A percentile compares a stretch with the other conserved stretches of the same genome.
Conservation (phyloP, 305 asterid species). For the Fraxinus dipetala region DNA sequence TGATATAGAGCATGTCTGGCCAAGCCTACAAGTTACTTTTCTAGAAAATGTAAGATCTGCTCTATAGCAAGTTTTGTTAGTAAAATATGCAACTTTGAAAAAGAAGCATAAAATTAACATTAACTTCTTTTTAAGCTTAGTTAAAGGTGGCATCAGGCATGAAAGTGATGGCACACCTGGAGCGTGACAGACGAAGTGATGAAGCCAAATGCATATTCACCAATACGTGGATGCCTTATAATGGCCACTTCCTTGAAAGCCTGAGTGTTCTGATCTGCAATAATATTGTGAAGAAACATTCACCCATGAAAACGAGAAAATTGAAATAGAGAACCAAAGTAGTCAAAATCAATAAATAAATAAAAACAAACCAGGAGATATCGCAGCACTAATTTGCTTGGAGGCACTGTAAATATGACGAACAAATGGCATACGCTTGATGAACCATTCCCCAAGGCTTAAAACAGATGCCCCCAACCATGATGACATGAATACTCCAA, state of each 20-base stretch:
- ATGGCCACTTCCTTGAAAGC: constrained; percentile 21
- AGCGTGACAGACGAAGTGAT: not conserved
- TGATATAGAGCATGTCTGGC: not conserved
- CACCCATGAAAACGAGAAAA: not conserved
- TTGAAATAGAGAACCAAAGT: not conserved
- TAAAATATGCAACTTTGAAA: not conserved
- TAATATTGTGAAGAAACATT: not conserved
- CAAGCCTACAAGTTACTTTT: not conserved
- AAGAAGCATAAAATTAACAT: not conserved
- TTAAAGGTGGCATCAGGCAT: not conserved
- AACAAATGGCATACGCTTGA: constrained; percentile 10
- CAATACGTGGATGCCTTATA: constrained; percentile 8
- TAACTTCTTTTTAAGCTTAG: not conserved
- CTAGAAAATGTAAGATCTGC: not conserved
- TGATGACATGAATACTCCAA: constrained; percentile 24
- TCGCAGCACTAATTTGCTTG: constrained; percentile 1
- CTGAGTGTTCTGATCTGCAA: constrained; percentile 21
- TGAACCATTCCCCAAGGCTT: constrained; percentile 12
- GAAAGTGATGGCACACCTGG: not conserved
- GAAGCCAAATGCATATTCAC: constrained; percentile 6
- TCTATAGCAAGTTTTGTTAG: not conserved
- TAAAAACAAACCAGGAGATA: not conserved
- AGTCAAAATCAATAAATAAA: not conserved
- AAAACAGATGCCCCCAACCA: constrained; percentile 23
- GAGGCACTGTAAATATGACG: constrained; percentile 8